Conservation (phyloP, 331 rosid species). For the Prunus yedoensis region DNA sequence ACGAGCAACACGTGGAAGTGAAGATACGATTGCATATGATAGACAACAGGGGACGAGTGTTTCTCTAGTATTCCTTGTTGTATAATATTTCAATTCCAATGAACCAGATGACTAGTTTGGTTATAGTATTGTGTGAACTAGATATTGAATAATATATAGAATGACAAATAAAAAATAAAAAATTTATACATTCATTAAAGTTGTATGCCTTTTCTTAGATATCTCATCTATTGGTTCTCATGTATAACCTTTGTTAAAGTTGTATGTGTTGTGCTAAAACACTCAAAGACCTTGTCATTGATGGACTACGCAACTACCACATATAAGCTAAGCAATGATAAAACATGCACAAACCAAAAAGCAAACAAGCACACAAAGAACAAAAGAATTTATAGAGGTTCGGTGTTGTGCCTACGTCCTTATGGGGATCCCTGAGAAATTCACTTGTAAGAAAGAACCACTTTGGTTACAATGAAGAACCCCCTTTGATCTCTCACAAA, state of each 20-base stretch:
- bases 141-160: background rate
- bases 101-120: background rate
- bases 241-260: background rate
- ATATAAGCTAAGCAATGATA: too few species aligned
- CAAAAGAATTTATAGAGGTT: too few species aligned
- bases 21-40: conserved; percentile 79
- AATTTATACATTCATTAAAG: too few species aligned
- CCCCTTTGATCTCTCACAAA: too few species aligned
- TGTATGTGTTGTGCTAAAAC: background rate
- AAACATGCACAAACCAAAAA: too few species aligned
- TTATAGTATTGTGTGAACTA: background rate
- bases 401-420: too few species aligned
- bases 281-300: too few species aligned
- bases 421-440: too few species aligned
- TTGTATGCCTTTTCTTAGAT: background rate
- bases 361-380: too few species aligned
- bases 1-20: conserved; percentile 94
- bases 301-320: too few species aligned
- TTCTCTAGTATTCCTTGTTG: background rate
- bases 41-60: conserved; percentile 60
- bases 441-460: too few species aligned
- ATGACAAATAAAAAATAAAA: background rate
- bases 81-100: conserved; percentile 4
- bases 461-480: too few species aligned
- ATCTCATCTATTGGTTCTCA: background rate